phyloP scores from a whole-genome alignment of 108 stramenopile genomes.

The Cyclotella baltica region DNA sequence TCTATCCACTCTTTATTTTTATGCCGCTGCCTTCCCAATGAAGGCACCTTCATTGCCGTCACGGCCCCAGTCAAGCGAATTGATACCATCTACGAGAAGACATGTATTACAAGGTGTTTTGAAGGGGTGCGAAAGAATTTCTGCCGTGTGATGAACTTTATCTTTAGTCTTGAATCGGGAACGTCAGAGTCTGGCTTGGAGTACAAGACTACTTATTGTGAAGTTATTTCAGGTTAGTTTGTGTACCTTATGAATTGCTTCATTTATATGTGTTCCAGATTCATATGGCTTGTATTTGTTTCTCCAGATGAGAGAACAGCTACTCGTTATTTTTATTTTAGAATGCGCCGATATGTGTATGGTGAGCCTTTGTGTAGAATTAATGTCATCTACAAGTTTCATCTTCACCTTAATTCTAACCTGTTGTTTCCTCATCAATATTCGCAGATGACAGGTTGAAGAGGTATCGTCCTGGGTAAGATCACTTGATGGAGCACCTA shows the following conservation, averaged over 20 bases:
- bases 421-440: neutral
- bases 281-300: neutral
- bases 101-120: conserved; percentile 10
- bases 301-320: conserved; percentile 35
- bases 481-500: too few relatives aligned
- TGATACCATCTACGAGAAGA: conserved; percentile 25
- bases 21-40: conserved; percentile 50
- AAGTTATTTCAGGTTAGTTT: too few relatives aligned
- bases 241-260: too few relatives aligned
- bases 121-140: neutral
- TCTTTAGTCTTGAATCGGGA: conserved; percentile 39
- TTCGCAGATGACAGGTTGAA: conserved; percentile 4
- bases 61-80: conserved; percentile 31
- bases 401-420: neutral
- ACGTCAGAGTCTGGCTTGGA: conserved; percentile 1
- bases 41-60: conserved; percentile 64
- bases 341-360: conserved; percentile 55
- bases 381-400: too few relatives aligned
- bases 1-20: conserved; percentile 57
- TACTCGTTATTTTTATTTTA: conserved; percentile 52
- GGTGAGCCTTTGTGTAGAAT: conserved; percentile 1
- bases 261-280: too few relatives aligned
- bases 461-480: conserved; percentile 42
- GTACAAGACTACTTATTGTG: conserved; percentile 34
- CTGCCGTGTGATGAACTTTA: conserved; percentile 24